Evolutionary conservation across 192 early-diverging fungal species (phyloP).

Genomic region (Backusella sp.): DNA sequence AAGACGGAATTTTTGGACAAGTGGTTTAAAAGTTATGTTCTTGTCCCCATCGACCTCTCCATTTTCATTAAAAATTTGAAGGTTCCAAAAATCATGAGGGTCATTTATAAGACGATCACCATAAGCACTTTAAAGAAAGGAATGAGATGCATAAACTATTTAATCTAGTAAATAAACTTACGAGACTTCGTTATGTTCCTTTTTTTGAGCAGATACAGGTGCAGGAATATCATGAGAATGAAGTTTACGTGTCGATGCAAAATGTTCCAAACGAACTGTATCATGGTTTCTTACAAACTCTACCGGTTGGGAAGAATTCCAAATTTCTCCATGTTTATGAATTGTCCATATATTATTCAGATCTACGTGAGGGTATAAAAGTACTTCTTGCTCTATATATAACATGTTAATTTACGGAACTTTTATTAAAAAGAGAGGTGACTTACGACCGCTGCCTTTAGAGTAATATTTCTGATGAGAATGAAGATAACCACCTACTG

Average conservation of each 20-base stretch:
- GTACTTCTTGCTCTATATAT: conserved; percentile 65
- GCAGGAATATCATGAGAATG: conserved; percentile 68
- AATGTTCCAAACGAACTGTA: conserved; percentile 72
- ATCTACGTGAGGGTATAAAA: conserved; percentile 80
- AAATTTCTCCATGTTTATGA: conserved; percentile 8
- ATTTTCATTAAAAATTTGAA: conserved; percentile 62
- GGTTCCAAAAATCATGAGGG: conserved; percentile 86
- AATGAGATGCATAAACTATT: background rate
- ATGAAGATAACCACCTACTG: conserved; percentile 79
- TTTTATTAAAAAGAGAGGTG: background rate
- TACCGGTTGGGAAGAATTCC: conserved; percentile 26
- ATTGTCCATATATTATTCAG: conserved; percentile 85
- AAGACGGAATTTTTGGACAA: conserved; percentile 70
- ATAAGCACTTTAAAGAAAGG: conserved; percentile 46
- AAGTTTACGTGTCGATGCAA: conserved; percentile 54
- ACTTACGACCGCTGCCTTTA: conserved; percentile 69
- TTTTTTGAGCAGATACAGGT: conserved; percentile 59
- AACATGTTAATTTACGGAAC: background rate
- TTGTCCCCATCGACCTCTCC: conserved; percentile 41
- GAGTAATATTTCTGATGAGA: conserved; percentile 68
- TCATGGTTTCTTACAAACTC: conserved; percentile 71
- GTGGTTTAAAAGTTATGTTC: conserved; percentile 51
- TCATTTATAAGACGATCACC: conserved; percentile 75
- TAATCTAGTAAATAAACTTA: conserved; percentile 22
- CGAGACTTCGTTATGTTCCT: conserved; percentile 69